Evolutionary conservation across 805 yeast species (phyloP).

Genomic region (Tetrapisispora phaffii): DNA sequence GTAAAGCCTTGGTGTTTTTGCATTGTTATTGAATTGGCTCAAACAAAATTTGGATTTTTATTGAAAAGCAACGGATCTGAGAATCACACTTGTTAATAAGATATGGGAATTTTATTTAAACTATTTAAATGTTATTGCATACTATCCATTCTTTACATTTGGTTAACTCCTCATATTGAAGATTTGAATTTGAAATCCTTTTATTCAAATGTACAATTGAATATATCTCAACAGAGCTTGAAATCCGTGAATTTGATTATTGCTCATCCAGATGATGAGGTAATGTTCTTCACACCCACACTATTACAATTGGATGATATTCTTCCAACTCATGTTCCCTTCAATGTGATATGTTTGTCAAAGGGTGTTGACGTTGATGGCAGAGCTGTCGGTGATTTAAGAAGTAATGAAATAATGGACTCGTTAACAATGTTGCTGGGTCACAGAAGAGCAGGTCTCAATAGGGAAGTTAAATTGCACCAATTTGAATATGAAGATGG

Average conservation of each 20-base stretch:
- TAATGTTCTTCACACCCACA: slow-evolving; percentile 87
- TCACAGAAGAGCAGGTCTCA: slow-evolving; percentile 1
- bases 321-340: slow-evolving; percentile 11
- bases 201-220: not conserved
- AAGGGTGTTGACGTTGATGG: slow-evolving; percentile 48
- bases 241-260: slow-evolving; percentile 37
- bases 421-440: slow-evolving; percentile 17
- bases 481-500: slow-evolving; percentile 51
- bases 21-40: no score
- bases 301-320: slow-evolving; percentile 16
- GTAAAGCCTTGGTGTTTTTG: no score
- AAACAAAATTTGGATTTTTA: not conserved
- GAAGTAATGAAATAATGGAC: slow-evolving; percentile 47
- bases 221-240: not conserved
- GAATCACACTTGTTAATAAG: no score
- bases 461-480: slow-evolving; percentile 7
- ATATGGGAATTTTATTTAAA: not conserved
- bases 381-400: slow-evolving; percentile 56
- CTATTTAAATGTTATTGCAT: not conserved
- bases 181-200: not conserved
- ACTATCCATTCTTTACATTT: not conserved
- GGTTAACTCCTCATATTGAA: not conserved
- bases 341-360: slow-evolving; percentile 62
- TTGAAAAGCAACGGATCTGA: not conserved
- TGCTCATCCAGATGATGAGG: slow-evolving; percentile 98